phyloP scores from a whole-genome alignment of 805 yeast genomes.

The Spathaspora sp. region DNA sequence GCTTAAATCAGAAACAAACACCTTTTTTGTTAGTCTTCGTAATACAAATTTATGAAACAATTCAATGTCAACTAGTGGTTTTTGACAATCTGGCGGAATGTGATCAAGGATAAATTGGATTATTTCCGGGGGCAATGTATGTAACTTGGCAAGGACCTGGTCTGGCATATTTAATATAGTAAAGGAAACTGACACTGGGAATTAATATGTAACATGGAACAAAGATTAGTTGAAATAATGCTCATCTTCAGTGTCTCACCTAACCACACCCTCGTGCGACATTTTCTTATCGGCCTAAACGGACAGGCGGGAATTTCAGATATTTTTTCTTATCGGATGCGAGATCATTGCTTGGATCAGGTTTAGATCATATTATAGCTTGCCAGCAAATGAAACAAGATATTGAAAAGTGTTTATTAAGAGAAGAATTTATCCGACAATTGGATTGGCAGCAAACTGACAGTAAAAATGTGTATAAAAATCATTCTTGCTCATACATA shows the following conservation, averaged over 20 bases:
- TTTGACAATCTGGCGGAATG: not conserved
- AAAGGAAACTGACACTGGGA: not conserved
- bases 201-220: not conserved
- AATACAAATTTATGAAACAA: conserved; percentile 1
- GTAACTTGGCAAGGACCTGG: not conserved
- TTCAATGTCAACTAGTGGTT: not conserved
- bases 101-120: not conserved
- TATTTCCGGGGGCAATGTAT: conserved; percentile 2
- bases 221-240: not conserved
- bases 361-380: not conserved
- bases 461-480: too few relatives aligned
- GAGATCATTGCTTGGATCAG: not conserved
- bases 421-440: too few relatives aligned
- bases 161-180: not conserved
- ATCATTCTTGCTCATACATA: too few relatives aligned
- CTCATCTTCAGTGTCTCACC: not conserved
- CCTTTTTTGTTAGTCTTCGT: not conserved
- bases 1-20: not conserved
- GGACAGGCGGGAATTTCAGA: not conserved
- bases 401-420: too few relatives aligned
- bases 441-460: too few relatives aligned
- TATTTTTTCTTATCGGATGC: not conserved
- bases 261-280: not conserved
- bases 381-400: too few relatives aligned
- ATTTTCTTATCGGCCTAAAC: not conserved